Percentiles rank a stretch among this genome's conserved stretches.
Evolutionary conservation across 2,329 filamentous ascomycete genomes (phyloP).

Genomic region (Fusarium albidum): DNA sequence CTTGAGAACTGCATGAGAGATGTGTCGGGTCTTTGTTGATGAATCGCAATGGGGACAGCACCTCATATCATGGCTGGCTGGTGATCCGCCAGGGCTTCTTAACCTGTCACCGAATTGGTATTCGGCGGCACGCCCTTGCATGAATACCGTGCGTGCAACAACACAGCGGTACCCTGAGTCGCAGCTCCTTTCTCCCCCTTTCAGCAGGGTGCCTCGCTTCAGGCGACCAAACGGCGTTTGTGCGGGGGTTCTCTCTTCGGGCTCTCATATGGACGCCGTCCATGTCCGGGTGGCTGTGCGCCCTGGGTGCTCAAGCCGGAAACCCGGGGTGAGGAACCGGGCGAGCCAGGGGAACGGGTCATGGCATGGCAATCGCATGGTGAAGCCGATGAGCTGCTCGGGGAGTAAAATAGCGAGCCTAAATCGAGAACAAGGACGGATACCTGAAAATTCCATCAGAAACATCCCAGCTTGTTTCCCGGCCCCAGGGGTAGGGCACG

Average conservation of each 20-base stretch:
- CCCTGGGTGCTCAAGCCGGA: conserved; percentile 4
- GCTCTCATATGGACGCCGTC: conserved; percentile 22
- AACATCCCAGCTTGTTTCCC: conserved; percentile 7
- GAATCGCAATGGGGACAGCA: conserved; percentile 14
- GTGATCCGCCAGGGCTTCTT: conserved; percentile 13
- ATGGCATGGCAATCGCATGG: conserved; percentile 12
- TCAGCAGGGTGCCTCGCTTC: not conserved
- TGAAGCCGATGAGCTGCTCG: conserved; percentile 1
- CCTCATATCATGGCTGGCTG: conserved; percentile 25
- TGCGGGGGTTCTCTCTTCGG: conserved; percentile 6
- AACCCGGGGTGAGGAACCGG: conserved; percentile 20
- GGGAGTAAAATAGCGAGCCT: conserved; percentile 6
- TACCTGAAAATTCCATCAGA: conserved; percentile 2
- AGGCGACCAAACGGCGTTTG: conserved; percentile 3
- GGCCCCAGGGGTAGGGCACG: conserved; percentile 16
- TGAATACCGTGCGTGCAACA: not conserved
- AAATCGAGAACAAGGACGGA: conserved; percentile 7
- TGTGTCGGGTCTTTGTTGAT: conserved; percentile 11
- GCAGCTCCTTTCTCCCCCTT: not conserved
- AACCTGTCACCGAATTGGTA: not conserved
- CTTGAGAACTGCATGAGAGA: conserved; percentile 8
- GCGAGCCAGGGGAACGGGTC: conserved; percentile 8
- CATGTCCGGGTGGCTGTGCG: conserved; percentile 20
- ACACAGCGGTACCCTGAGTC: not conserved
- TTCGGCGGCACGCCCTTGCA: conserved; percentile 5